Evolutionary conservation across 2,329 filamentous ascomycete genomes (phyloP).

Genomic region (Pseudopyricularia cyperi): DNA sequence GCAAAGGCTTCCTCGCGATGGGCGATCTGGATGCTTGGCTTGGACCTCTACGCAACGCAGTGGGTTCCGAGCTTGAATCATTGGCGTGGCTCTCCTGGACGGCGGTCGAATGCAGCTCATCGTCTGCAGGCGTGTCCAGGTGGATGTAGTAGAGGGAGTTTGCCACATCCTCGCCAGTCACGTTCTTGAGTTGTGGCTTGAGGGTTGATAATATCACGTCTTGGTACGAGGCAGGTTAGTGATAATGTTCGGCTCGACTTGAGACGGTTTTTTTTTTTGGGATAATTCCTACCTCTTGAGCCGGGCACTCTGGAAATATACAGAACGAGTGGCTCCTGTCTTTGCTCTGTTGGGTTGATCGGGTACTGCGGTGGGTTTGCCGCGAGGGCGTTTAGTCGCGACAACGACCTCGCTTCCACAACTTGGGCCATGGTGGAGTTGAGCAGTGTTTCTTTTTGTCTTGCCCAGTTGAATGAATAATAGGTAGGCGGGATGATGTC

Average conservation of each 20-base stretch:
- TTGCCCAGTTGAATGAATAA: too few species aligned
- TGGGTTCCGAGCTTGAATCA: background rate
- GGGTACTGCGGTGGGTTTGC: slow-evolving; percentile 80
- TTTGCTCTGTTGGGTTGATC: slow-evolving; percentile 56
- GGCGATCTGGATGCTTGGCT: slow-evolving; percentile 8
- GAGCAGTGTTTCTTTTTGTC: background rate
- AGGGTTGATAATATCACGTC: slow-evolving; percentile 87
- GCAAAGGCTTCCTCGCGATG: slow-evolving; percentile 41
- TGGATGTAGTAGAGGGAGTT: slow-evolving; percentile 89
- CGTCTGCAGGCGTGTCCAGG: slow-evolving; percentile 51
- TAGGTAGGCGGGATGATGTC: background rate
- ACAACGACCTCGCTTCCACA: slow-evolving; percentile 74
- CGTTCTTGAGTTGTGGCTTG: slow-evolving; percentile 78
- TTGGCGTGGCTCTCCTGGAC: slow-evolving; percentile 10
- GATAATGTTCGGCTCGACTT: background rate
- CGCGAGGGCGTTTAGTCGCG: slow-evolving; percentile 66
- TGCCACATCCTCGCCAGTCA: slow-evolving; percentile 75
- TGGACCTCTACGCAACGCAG: background rate
- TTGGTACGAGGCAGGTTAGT: slow-evolving; percentile 18
- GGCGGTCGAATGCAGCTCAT: slow-evolving; percentile 11
- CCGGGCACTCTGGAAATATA: slow-evolving; percentile 93
- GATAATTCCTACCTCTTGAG: slow-evolving; percentile 52
- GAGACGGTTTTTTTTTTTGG: too few species aligned
- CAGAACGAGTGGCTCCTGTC: slow-evolving; percentile 60
- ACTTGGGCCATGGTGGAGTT: slow-evolving; percentile 34